phyloP scores from a whole-genome alignment of 768 basidiomycete species.

The Mycena metata region DNA sequence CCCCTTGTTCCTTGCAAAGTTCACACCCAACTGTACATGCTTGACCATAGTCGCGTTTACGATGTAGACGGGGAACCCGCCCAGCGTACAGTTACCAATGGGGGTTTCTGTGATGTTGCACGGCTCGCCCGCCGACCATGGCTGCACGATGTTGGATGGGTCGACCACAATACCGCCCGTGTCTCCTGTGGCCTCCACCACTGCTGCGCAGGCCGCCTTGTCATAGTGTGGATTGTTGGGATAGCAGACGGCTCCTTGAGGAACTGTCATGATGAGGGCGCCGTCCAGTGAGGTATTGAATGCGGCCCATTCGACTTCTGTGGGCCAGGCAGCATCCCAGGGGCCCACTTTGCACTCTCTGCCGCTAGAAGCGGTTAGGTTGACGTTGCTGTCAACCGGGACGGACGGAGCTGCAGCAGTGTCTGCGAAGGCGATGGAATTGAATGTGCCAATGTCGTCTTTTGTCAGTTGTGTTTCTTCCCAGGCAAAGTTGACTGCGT shows the following conservation, averaged over 20 bases:
- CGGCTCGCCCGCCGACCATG: too few relatives aligned
- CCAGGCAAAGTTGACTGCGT: constrained; percentile 13
- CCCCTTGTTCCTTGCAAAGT: constrained; percentile 7
- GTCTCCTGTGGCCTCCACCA: not conserved
- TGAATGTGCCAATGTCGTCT: constrained; percentile 14
- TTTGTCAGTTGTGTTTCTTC: constrained; percentile 15
- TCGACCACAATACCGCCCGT: constrained; percentile 9
- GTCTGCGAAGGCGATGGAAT: not conserved
- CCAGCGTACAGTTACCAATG: constrained; percentile 17
- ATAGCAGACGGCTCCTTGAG: constrained; percentile 8
- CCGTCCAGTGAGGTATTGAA: constrained; percentile 14
- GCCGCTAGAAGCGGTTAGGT: not conserved
- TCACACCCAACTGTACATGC: constrained; percentile 4
- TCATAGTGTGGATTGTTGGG: constrained; percentile 1
- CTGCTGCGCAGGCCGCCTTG: constrained; percentile 8
- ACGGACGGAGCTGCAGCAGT: constrained; percentile 7
- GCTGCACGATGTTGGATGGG: constrained; percentile 7
- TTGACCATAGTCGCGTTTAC: constrained; percentile 11
- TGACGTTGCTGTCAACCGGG: constrained; percentile 3
- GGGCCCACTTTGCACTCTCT: constrained; percentile 7
- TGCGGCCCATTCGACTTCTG: not conserved
- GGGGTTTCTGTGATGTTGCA: constrained; percentile 1
- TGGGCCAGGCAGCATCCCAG: constrained; percentile 15
- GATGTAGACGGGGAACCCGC: constrained; percentile 17
- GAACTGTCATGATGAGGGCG: not conserved